phyloP scores from a whole-genome alignment of 257 asterid genomes.

The Scutellaria baicalensis region DNA sequence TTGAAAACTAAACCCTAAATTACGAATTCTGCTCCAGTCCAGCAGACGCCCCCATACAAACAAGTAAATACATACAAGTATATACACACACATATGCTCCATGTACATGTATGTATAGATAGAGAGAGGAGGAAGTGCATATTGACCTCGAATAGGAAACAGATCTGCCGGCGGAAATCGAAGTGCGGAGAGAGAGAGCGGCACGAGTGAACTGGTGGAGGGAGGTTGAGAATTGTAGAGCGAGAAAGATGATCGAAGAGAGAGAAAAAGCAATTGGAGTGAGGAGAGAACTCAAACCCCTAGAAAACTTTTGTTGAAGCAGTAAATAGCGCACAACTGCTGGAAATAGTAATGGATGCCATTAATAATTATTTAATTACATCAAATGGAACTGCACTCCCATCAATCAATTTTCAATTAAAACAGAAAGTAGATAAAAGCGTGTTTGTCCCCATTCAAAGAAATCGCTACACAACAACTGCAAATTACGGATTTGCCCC shows the following conservation, averaged over 20 bases:
- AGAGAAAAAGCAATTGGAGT: not conserved
- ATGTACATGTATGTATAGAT: not conserved
- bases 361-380: not conserved
- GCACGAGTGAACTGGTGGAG: not conserved
- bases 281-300: constrained; percentile 12
- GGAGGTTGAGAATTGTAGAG: constrained; percentile 2
- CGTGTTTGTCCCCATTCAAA: no score
- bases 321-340: constrained; percentile 3
- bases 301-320: not conserved
- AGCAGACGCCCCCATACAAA: constrained; percentile 1
- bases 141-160: constrained; percentile 16
- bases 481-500: no score
- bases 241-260: not conserved
- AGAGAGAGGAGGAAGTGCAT: not conserved
- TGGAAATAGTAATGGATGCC: not conserved
- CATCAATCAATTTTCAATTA: not conserved
- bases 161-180: constrained; percentile 20
- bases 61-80: not conserved
- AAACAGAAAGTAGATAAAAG: not conserved
- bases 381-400: not conserved
- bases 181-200: not conserved
- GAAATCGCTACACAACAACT: no score
- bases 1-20: constrained; percentile 19
- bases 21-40: not conserved
- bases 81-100: not conserved